Conservation (phyloP, 225 moss, liverwort and hornwort genomes). For the Rhytidiadelphus loreus region DNA sequence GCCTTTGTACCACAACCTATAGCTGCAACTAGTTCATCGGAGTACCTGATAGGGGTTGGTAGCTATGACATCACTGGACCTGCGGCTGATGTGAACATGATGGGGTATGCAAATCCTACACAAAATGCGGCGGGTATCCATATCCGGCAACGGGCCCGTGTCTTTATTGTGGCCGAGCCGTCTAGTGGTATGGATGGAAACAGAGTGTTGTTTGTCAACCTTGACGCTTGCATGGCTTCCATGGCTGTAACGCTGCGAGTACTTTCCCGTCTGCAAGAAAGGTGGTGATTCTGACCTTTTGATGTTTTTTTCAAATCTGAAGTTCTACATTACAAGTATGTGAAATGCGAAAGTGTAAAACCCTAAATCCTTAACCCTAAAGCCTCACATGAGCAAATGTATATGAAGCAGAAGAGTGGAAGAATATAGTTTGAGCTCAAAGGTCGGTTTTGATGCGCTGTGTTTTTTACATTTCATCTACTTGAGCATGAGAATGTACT, state of each 20-base stretch:
- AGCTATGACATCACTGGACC: slow-evolving; percentile 96
- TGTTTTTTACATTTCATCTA: background rate
- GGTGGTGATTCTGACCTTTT: slow-evolving; percentile 22
- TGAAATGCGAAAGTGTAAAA: background rate
- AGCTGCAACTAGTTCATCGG: slow-evolving; percentile 12
- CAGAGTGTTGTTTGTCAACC: slow-evolving; percentile 78
- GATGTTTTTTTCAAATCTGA: background rate
- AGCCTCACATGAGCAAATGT: background rate
- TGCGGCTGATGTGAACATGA: slow-evolving; percentile 92
- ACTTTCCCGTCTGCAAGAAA: slow-evolving; percentile 68
- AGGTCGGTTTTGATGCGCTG: background rate
- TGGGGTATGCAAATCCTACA: slow-evolving; percentile 95
- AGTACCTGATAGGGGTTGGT: slow-evolving; percentile 76
- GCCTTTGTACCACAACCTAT: background rate
- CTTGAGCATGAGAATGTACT: background rate
- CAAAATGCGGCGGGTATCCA: slow-evolving; percentile 96
- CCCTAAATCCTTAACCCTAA: background rate
- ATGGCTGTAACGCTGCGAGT: slow-evolving; percentile 83
- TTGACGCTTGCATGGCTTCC: slow-evolving; percentile 98
- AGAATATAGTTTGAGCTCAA: background rate
- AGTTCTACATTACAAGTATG: background rate
- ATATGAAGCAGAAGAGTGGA: background rate
- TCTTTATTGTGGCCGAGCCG: slow-evolving; percentile 87
- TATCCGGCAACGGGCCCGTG: slow-evolving; percentile 79
- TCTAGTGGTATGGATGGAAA: slow-evolving; percentile 31